Conservation (phyloP, 208 protist genomes). For the Acanthamoeba royreba region DNA sequence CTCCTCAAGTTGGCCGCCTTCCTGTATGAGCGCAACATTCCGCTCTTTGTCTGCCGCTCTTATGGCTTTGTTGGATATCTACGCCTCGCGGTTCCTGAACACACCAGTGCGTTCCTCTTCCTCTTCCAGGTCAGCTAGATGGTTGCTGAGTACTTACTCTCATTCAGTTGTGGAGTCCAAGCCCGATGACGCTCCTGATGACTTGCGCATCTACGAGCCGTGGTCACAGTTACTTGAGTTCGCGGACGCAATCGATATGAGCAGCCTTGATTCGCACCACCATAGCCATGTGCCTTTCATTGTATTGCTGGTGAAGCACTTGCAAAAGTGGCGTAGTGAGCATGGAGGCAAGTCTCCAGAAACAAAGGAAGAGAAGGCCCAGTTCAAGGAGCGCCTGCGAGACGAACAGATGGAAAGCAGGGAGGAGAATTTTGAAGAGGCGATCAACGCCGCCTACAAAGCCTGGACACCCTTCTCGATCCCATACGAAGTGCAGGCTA, state of each 20-base stretch:
- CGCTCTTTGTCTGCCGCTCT: slow-evolving; percentile 83
- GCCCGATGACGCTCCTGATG: slow-evolving; percentile 79
- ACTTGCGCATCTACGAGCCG: slow-evolving; percentile 85
- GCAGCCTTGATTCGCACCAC: slow-evolving; percentile 68
- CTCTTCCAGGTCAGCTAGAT: not conserved
- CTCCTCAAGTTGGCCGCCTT: slow-evolving; percentile 65
- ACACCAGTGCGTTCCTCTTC: slow-evolving; percentile 48
- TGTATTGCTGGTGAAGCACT: slow-evolving; percentile 83
- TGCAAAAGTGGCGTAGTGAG: slow-evolving; percentile 66
- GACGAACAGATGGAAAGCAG: not conserved
- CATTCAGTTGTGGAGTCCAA: slow-evolving; percentile 78
- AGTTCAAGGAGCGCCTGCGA: slow-evolving; percentile 67
- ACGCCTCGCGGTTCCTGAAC: slow-evolving; percentile 76
- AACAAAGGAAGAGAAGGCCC: slow-evolving; percentile 66
- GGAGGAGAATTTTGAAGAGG: slow-evolving; percentile 73
- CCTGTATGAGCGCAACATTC: slow-evolving; percentile 68
- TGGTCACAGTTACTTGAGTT: slow-evolving; percentile 50
- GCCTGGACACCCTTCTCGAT: slow-evolving; percentile 42
- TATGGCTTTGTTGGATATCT: slow-evolving; percentile 89
- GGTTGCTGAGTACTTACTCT: not conserved
- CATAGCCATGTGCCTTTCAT: slow-evolving; percentile 89
- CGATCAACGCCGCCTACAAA: slow-evolving; percentile 53
- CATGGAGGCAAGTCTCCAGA: slow-evolving; percentile 61
- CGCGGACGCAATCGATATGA: slow-evolving; percentile 74
- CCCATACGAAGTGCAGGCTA: slow-evolving; percentile 45